phyloP scores from a whole-genome alignment of 768 basidiomycete species.

The Rossbeevera mucosa region DNA sequence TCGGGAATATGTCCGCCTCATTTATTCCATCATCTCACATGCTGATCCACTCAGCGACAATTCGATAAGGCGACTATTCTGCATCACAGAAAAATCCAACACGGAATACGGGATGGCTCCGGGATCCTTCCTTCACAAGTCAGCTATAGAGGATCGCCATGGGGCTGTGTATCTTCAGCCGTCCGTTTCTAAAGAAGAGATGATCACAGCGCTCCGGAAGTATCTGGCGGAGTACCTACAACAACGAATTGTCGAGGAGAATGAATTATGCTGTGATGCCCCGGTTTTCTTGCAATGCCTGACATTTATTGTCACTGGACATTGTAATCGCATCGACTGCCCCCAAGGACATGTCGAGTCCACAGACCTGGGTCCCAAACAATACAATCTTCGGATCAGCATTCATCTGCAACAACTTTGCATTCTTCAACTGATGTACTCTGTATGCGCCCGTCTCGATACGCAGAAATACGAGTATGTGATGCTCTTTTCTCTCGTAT shows the following conservation, averaged over 20 bases:
- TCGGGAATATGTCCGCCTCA: constrained; percentile 5
- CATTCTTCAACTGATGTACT: constrained; percentile 37
- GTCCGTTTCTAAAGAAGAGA: constrained; percentile 11
- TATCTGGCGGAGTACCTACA: constrained; percentile 27
- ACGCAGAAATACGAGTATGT: constrained; percentile 6
- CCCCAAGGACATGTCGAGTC: constrained; percentile 33
- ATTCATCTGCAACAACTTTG: constrained; percentile 47
- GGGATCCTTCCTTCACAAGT: constrained; percentile 8
- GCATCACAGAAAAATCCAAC: constrained; percentile 8
- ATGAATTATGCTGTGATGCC: constrained; percentile 28
- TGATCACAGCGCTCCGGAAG: constrained; percentile 22
- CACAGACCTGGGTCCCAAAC: constrained; percentile 23
- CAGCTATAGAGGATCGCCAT: not conserved
- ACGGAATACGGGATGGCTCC: constrained; percentile 7
- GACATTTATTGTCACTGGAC: constrained; percentile 23
- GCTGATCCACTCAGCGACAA: constrained; percentile 5
- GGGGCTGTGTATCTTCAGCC: not conserved
- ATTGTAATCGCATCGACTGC: constrained; percentile 35
- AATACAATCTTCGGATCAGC: constrained; percentile 40
- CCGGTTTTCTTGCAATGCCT: constrained; percentile 40
- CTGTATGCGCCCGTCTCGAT: not conserved
- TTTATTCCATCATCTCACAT: constrained; percentile 2
- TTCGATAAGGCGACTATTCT: constrained; percentile 28
- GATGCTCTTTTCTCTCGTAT: not conserved
- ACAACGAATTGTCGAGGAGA: constrained; percentile 29